Conservation (phyloP, 208 protist species). For the Borovskyia barvae region DNA sequence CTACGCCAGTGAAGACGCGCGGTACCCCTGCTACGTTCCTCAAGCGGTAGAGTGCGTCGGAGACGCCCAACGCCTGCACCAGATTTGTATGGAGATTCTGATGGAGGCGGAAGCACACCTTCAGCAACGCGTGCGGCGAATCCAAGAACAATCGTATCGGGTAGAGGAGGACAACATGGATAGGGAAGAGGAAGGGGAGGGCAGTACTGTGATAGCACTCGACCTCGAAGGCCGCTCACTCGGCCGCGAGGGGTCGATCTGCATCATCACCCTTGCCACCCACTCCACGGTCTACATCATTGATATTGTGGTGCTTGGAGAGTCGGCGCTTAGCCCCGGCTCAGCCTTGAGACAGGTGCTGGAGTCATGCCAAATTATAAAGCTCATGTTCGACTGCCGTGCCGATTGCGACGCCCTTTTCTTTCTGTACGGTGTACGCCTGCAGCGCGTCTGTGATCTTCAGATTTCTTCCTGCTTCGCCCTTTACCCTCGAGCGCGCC, state of each 20-base stretch:
- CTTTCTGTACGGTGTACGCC: slow-evolving; percentile 47
- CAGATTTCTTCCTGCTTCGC: slow-evolving; percentile 40
- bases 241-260: slow-evolving; percentile 39
- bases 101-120: slow-evolving; percentile 2
- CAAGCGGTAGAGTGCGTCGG: slow-evolving; percentile 19
- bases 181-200: too few relatives aligned
- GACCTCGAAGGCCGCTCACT: slow-evolving; percentile 56
- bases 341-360: slow-evolving; percentile 30
- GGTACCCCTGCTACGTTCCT: slow-evolving; percentile 3
- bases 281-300: slow-evolving; percentile 45
- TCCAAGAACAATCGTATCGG: background rate
- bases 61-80: slow-evolving; percentile 6
- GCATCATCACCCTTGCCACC: slow-evolving; percentile 67
- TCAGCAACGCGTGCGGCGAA: slow-evolving; percentile 2
- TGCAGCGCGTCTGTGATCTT: slow-evolving; percentile 52
- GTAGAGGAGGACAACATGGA: slow-evolving; percentile 6
- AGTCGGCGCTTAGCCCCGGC: slow-evolving; percentile 14
- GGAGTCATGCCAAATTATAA: slow-evolving; percentile 33
- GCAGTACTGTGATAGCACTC: slow-evolving; percentile 31
- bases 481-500: slow-evolving; percentile 19
- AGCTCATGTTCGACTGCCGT: slow-evolving; percentile 75
- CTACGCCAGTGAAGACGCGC: background rate
- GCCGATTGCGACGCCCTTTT: slow-evolving; percentile 57
- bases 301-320: slow-evolving; percentile 49
- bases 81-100: slow-evolving; percentile 12